These are phyloP conservation scores for Mentha longifolia DNA, from an alignment of 257 asterid genomes.

Conservation along the genomic window DNA sequence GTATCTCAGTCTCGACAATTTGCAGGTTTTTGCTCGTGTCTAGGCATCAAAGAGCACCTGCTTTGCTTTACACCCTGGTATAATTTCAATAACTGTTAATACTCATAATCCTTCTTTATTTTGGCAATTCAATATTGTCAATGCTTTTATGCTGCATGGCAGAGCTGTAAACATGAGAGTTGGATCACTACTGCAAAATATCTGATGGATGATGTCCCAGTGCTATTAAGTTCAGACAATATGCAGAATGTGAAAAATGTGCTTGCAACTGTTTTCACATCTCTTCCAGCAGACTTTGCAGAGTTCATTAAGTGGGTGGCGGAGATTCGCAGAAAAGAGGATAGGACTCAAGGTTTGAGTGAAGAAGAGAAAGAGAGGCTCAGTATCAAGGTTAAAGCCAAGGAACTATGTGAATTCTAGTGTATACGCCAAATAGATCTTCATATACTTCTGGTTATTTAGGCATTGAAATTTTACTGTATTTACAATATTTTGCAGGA, in stretches of 20 bases:
- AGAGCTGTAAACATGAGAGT: constrained; percentile 97
- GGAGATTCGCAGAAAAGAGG: constrained; percentile 85
- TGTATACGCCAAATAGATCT: constrained; percentile 16
- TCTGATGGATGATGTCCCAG: constrained; percentile 85
- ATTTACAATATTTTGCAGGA: constrained; percentile 56
- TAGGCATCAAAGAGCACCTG: constrained; percentile 83
- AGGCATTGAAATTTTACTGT: constrained; percentile 22
- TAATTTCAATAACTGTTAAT: constrained; percentile 38
- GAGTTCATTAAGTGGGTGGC: constrained; percentile 95
- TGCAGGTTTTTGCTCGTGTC: constrained; percentile 96
- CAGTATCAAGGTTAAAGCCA: constrained; percentile 68
- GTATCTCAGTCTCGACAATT: constrained; percentile 15
- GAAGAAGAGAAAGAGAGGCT: constrained; percentile 90
- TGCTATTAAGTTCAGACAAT: constrained; percentile 57
- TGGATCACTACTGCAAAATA: constrained; percentile 82
- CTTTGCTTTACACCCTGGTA: constrained; percentile 94
- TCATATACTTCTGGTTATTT: background rate
- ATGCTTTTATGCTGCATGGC: constrained; percentile 35
- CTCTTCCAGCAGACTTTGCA: constrained; percentile 76
- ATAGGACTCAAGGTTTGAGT: constrained; percentile 62
- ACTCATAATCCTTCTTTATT: constrained; percentile 16
- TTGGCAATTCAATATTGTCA: constrained; percentile 28
- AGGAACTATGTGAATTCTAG: background rate
- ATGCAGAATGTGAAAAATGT: constrained; percentile 64
- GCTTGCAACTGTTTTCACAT: constrained; percentile 58